phyloP scores from a whole-genome alignment of 345 rosid species.

The Cardamine chenopodiifolia region DNA sequence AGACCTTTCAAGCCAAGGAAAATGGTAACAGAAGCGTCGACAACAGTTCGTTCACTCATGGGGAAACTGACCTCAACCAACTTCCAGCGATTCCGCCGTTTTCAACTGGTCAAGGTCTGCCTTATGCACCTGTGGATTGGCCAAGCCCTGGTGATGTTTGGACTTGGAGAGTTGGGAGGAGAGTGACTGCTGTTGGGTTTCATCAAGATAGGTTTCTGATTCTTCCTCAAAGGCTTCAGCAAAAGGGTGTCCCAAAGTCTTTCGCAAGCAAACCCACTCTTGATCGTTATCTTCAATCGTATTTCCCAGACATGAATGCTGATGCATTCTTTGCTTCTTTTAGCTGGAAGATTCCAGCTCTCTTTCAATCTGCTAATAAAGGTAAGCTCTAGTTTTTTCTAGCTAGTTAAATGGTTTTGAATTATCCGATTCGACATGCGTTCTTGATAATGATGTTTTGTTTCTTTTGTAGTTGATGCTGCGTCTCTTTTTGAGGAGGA shows the following conservation, averaged over 20 bases:
- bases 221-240: slow-evolving; percentile 59
- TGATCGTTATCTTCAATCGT: slow-evolving; percentile 51
- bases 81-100: slow-evolving; percentile 37
- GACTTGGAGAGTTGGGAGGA: slow-evolving; percentile 80
- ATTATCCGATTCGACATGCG: not conserved
- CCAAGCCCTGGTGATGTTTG: slow-evolving; percentile 45
- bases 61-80: slow-evolving; percentile 38
- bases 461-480: slow-evolving; percentile 36
- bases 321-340: slow-evolving; percentile 72
- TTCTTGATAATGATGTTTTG: not conserved
- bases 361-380: slow-evolving; percentile 40
- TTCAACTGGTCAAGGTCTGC: slow-evolving; percentile 41
- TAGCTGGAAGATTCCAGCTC: slow-evolving; percentile 80
- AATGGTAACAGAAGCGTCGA: slow-evolving; percentile 42
- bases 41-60: slow-evolving; percentile 35
- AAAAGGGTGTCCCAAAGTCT: slow-evolving; percentile 29
- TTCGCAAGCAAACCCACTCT: slow-evolving; percentile 69
- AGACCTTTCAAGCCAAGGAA: slow-evolving; percentile 21
- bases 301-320: slow-evolving; percentile 61
- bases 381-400: slow-evolving; percentile 39
- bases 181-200: slow-evolving; percentile 58
- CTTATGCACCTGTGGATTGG: slow-evolving; percentile 45
- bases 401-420: not conserved
- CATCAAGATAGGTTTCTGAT: slow-evolving; percentile 63
- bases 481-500: slow-evolving; percentile 45